These are phyloP conservation scores for Xylona heveae DNA, from an alignment of 495 filamentous ascomycete species.

Conservation along the genomic window DNA sequence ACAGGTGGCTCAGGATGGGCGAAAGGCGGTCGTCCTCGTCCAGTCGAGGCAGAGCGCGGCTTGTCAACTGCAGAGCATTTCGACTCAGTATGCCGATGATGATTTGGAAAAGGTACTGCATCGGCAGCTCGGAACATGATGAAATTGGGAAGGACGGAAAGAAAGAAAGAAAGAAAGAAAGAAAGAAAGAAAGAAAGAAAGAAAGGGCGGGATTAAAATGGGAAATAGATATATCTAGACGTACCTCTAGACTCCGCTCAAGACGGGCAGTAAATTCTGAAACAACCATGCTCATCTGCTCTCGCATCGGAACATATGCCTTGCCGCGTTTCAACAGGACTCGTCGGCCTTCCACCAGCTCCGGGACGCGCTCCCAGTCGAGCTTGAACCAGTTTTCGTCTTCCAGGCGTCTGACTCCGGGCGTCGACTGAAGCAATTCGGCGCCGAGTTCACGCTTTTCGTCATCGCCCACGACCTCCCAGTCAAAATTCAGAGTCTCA, in stretches of 20 bases:
- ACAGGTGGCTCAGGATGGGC: conserved; percentile 81
- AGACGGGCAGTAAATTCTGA: conserved; percentile 62
- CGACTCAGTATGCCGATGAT: too few relatives aligned
- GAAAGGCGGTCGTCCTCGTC: conserved; percentile 94
- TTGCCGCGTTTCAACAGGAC: conserved; percentile 64
- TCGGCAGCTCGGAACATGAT: too few relatives aligned
- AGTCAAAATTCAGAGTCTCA: conserved; percentile 53
- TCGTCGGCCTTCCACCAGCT: conserved; percentile 59
- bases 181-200: not conserved
- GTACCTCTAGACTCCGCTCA: conserved; percentile 63
- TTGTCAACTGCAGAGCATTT: conserved; percentile 41
- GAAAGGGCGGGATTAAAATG: too few relatives aligned
- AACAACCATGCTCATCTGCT: conserved; percentile 73
- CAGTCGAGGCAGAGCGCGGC: conserved; percentile 70
- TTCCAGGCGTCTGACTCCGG: conserved; percentile 32
- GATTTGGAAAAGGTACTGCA: too few relatives aligned
- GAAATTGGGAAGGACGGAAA: too few relatives aligned
- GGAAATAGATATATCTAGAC: too few relatives aligned
- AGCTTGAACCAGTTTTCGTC: conserved; percentile 81
- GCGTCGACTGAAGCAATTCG: conserved; percentile 27
- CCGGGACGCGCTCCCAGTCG: conserved; percentile 81
- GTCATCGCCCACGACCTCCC: conserved; percentile 9
- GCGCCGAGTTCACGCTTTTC: conserved; percentile 12
- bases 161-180: too few relatives aligned
- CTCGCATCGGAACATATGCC: conserved; percentile 75